These are phyloP conservation scores for Dacryopinax spathularia DNA, from an alignment of 768 basidiomycete species.

Conservation along the genomic window DNA sequence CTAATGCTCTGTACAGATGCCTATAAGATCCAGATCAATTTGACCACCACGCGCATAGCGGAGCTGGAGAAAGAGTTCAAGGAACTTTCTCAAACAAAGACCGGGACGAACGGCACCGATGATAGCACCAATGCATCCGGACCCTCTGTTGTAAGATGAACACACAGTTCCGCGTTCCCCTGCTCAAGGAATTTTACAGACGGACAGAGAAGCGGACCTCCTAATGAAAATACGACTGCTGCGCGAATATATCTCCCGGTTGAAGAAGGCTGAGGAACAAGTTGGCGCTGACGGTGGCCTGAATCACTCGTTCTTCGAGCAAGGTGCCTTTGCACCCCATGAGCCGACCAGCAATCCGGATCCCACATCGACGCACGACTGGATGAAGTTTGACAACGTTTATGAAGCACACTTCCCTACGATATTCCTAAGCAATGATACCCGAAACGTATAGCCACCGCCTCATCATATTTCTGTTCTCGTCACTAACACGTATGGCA, in stretches of 20 bases:
- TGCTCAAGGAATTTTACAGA: neutral
- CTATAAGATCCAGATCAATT: slow-evolving; percentile 45
- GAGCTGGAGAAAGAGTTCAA: slow-evolving; percentile 27
- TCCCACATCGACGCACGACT: slow-evolving; percentile 42
- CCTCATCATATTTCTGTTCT: neutral
- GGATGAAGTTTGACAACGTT: slow-evolving; percentile 76
- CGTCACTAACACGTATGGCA: slow-evolving; percentile 23
- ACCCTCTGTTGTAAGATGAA: neutral
- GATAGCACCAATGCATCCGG: neutral
- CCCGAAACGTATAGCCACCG: slow-evolving; percentile 46
- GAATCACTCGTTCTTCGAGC: neutral
- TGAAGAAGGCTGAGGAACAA: neutral
- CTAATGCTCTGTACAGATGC: slow-evolving; percentile 33
- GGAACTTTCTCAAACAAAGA: neutral
- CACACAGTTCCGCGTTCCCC: neutral
- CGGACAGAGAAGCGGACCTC: neutral
- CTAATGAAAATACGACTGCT: neutral
- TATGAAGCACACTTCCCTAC: slow-evolving; percentile 82
- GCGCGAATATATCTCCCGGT: neutral
- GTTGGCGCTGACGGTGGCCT: neutral
- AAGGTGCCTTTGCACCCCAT: neutral
- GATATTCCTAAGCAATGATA: slow-evolving; percentile 57
- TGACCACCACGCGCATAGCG: slow-evolving; percentile 41
- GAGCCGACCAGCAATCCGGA: neutral
- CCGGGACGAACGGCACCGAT: neutral